These are phyloP conservation scores for Tylopilus subfusipes DNA, from an alignment of 768 basidiomycete genomes.

Conservation along the genomic window DNA sequence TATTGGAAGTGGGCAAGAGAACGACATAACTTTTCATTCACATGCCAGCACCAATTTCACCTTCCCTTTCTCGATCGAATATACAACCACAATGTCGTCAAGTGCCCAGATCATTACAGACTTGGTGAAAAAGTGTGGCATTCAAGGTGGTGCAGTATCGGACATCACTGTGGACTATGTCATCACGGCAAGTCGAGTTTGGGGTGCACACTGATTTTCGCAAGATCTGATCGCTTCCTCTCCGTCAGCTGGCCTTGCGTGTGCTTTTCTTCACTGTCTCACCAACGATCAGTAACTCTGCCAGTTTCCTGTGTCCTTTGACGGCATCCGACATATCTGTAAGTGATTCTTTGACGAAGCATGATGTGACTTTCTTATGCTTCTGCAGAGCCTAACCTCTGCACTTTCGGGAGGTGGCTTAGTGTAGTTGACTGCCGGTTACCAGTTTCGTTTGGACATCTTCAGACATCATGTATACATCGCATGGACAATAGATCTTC, in stretches of 20 bases:
- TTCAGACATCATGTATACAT: slow-evolving; percentile 13
- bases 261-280: slow-evolving; percentile 64
- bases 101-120: slow-evolving; percentile 53
- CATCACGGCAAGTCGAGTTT: slow-evolving; percentile 46
- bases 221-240: slow-evolving; percentile 8
- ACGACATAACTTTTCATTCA: slow-evolving; percentile 46
- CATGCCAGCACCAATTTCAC: slow-evolving; percentile 61
- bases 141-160: slow-evolving; percentile 39
- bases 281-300: slow-evolving; percentile 58
- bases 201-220: not conserved
- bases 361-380: slow-evolving; percentile 9
- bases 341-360: not conserved
- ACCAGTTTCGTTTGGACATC: slow-evolving; percentile 5
- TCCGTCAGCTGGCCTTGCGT: slow-evolving; percentile 54
- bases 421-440: not conserved
- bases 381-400: slow-evolving; percentile 18
- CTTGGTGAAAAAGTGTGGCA: slow-evolving; percentile 60
- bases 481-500: slow-evolving; percentile 16
- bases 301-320: slow-evolving; percentile 66
- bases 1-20: slow-evolving; percentile 60
- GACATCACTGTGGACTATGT: slow-evolving; percentile 62
- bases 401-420: slow-evolving; percentile 10
- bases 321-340: slow-evolving; percentile 29
- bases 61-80: slow-evolving; percentile 71
- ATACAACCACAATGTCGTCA: slow-evolving; percentile 54